Conservation (phyloP, 2,329 filamentous ascomycete genomes). For the Cladosporium austrohemisphaericum region DNA sequence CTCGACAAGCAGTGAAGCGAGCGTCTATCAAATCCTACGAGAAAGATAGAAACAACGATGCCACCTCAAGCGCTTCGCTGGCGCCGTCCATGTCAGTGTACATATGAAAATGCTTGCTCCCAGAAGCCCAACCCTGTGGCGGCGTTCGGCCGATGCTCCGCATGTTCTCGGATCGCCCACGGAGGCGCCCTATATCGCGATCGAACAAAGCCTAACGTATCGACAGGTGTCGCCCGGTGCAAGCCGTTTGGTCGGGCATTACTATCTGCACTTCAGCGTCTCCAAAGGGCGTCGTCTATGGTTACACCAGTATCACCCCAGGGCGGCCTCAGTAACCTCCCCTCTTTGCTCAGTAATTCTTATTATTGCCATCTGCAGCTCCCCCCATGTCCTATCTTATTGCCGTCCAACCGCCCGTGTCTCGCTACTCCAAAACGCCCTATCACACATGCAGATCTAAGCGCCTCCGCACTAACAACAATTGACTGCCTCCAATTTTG, state of each 20-base stretch:
- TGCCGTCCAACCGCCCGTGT: too few species aligned
- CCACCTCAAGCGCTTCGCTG: slow-evolving; percentile 7
- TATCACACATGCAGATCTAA: slow-evolving; percentile 2
- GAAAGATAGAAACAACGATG: too few species aligned
- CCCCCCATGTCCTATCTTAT: not conserved
- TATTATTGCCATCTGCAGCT: not conserved
- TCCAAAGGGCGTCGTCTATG: not conserved
- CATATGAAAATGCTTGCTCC: slow-evolving; percentile 6
- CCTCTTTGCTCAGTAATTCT: not conserved
- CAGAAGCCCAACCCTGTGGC: not conserved
- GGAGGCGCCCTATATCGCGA: not conserved
- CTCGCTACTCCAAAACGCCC: not conserved
- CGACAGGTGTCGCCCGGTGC: not conserved
- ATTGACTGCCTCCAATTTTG: too few species aligned
- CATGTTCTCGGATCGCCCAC: not conserved
- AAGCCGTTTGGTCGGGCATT: not conserved
- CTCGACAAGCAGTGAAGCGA: too few species aligned
- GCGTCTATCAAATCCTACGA: too few species aligned
- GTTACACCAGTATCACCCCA: too few species aligned
- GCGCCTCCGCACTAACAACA: not conserved
- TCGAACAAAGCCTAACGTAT: not conserved
- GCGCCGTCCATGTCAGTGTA: slow-evolving; percentile 1
- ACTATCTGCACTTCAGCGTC: not conserved
- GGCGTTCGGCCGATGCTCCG: slow-evolving; percentile 3
- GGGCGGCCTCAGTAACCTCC: too few species aligned